Base-by-base conservation (phyloP, 2,329 filamentous ascomycete species). In the Alternaria burnsii region DNA sequence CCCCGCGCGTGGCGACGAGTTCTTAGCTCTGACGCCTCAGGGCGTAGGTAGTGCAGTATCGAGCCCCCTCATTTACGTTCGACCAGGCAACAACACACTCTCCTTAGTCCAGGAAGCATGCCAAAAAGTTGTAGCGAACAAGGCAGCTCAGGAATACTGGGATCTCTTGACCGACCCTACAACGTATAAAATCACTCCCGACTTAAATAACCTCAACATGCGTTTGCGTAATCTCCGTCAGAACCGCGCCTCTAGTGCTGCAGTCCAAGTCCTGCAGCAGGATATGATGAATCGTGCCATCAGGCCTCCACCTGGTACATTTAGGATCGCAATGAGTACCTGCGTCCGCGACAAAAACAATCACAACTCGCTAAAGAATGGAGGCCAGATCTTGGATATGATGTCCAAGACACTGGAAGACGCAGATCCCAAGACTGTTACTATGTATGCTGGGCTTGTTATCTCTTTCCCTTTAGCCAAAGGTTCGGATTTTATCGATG, bases 301-400 rank as follows among this genome's bases (percentile, higher is more conserved):
- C 32, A 54, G 59, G 14, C 73, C 77, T 0, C 70, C 56, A 20
- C 70, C 70, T 14, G 85, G 85, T 59, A 88, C 87, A 10, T 92
- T 93, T 79, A 86, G 87, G 54, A 85, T 92, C 47, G 92, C 90
- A 55, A 88, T 97, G 82, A 85, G 85, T 64, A 84, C 88, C 5
- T 97, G 93, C 76, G 81, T 87, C 24, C 86, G 89, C 58, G 93
- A 97, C 81, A 90, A 88, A 72, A 88, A 89, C 56, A 97, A 96
- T 75, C 82, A 77, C n/a, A 86, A 89, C 53, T 86, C 87, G 22
- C 85, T 97, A 65, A 78, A 82, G 3, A 84, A 90, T 66, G 90
- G 91, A 5, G 87, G 83, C 52, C 78, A 82, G 52, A 82, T 97
- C 26, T 80, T 97, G 30, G 82, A 88, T 11, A 65, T 69, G 30